phyloP scores from a whole-genome alignment of 352 stramenopile species.

The Pythium dissimile region DNA sequence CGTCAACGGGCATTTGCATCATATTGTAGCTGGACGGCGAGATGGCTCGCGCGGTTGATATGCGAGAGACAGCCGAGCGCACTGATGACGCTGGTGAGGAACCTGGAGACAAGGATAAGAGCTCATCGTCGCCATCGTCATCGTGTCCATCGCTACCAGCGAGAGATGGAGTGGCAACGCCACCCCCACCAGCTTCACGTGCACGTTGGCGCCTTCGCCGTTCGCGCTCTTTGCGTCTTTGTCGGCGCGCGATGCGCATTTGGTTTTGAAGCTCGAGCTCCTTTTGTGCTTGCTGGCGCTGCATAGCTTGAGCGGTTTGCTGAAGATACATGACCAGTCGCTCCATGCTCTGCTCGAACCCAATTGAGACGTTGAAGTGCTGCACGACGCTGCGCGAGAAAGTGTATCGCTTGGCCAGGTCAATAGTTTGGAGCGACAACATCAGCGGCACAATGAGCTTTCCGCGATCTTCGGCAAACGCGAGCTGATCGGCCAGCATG shows the following conservation, averaged over 20 bases:
- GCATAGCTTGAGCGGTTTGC: conserved; percentile 19
- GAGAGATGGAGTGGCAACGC: background rate
- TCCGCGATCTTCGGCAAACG: conserved; percentile 75
- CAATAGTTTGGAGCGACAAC: conserved; percentile 68
- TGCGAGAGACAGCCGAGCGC: conserved; percentile 10
- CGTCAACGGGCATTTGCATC: background rate
- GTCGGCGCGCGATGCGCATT: conserved; percentile 5
- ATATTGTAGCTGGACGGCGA: conserved; percentile 11
- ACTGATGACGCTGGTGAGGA: conserved; percentile 24
- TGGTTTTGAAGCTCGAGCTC: conserved; percentile 21
- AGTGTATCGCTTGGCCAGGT: conserved; percentile 76
- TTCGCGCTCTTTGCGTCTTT: conserved; percentile 13
- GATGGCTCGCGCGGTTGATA: background rate
- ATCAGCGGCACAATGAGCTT: conserved; percentile 73
- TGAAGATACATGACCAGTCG: conserved; percentile 36
- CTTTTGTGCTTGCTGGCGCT: conserved; percentile 20
- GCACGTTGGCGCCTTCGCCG: conserved; percentile 3
- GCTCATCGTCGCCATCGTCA: conserved; percentile 11
- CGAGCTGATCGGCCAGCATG: conserved; percentile 67
- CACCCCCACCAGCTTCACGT: background rate
- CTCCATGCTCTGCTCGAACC: conserved; percentile 70
- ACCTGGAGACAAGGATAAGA: conserved; percentile 3
- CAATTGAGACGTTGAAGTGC: conserved; percentile 77
- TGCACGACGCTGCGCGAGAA: conserved; percentile 73
- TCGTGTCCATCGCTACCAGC: conserved; percentile 9